A percentile compares a stretch with the other conserved stretches of the same genome.
Conservation (phyloP, 2,329 filamentous ascomycete species). For the Pseudogymnoascus sp. region DNA sequence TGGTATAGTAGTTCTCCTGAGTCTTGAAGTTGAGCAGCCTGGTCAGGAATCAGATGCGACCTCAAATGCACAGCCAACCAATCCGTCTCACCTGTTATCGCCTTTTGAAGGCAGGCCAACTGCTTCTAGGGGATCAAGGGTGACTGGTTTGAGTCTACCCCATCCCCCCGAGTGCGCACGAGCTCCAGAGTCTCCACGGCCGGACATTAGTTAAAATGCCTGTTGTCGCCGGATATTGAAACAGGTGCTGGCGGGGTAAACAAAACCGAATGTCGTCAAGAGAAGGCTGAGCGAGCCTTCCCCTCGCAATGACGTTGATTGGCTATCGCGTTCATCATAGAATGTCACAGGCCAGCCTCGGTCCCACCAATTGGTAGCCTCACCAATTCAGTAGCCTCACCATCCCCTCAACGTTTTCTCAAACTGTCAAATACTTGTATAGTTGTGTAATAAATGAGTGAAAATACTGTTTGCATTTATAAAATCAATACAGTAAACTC, state of each 20-base stretch:
- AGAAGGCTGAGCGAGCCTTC: constrained; percentile 1
- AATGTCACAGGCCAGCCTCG: constrained; percentile 1
- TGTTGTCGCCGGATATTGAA: constrained; percentile 1
- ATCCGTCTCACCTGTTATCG: constrained; percentile 61
- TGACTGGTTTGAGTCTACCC: constrained; percentile 65
- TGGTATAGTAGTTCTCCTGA: constrained; percentile 80
- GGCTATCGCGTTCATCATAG: background rate
- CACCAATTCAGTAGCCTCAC: background rate
- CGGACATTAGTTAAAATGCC: constrained; percentile 7
- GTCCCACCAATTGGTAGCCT: constrained; percentile 5
- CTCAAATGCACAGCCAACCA: constrained; percentile 2
- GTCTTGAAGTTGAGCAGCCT: constrained; percentile 67
- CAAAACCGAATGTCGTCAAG: constrained; percentile 3
- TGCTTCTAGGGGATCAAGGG: constrained; percentile 68
- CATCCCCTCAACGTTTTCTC: background rate
- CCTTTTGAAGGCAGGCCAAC: constrained; percentile 88
- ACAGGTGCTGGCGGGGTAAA: background rate
- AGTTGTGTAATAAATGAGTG: background rate
- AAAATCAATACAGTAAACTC: background rate
- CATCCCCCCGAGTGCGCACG: constrained; percentile 46
- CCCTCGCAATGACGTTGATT: background rate
- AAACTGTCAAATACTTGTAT: background rate
- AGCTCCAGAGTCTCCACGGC: constrained; percentile 15
- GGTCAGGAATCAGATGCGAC: constrained; percentile 11
- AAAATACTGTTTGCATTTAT: background rate